phyloP scores from a whole-genome alignment of 139 green algal genomes.

The Picochlorum sp. region DNA sequence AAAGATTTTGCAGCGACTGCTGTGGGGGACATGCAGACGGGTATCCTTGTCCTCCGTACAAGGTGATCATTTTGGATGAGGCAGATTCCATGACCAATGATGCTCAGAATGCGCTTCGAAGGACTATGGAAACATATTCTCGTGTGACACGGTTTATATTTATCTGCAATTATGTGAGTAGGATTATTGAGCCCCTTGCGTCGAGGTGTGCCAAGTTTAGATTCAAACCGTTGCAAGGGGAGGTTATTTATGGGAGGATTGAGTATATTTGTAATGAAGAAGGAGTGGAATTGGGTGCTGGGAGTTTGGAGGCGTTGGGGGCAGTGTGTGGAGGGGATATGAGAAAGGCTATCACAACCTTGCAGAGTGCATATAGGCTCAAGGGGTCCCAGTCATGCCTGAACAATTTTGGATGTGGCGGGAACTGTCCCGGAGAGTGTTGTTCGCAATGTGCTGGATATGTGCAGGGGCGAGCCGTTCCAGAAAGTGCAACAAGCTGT shows the following conservation, averaged over 20 bases:
- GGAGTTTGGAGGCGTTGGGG: conserved; percentile 46
- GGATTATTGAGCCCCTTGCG: conserved; percentile 95
- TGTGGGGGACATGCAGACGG: conserved; percentile 62
- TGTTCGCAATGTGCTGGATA: conserved; percentile 24
- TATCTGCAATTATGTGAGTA: conserved; percentile 98
- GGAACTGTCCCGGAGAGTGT: conserved; percentile 31
- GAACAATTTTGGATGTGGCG: conserved; percentile 41
- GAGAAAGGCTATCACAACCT: conserved; percentile 80
- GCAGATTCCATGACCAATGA: conserved; percentile 92
- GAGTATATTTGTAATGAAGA: conserved; percentile 70
- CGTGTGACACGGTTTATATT: conserved; percentile 93
- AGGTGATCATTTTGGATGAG: conserved; percentile 97
- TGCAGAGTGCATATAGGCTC: conserved; percentile 69
- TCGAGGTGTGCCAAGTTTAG: conserved; percentile 85
- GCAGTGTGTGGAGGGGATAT: conserved; percentile 73
- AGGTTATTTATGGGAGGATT: conserved; percentile 53
- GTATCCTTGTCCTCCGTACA: conserved; percentile 90
- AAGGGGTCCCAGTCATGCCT: conserved; percentile 25
- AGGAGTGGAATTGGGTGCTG: conserved; percentile 50
- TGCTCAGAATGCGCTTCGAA: conserved; percentile 90
- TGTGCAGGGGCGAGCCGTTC: conserved; percentile 23
- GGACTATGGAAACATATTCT: conserved; percentile 94
- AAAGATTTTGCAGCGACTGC: conserved; percentile 80
- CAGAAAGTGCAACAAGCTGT: conserved; percentile 36
- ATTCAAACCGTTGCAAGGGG: conserved; percentile 62